A percentile compares a stretch with the other conserved stretches of the same genome.
Evolutionary conservation across 352 stramenopile genomes (phyloP).

Genomic region (Phytophthora podocarpi): DNA sequence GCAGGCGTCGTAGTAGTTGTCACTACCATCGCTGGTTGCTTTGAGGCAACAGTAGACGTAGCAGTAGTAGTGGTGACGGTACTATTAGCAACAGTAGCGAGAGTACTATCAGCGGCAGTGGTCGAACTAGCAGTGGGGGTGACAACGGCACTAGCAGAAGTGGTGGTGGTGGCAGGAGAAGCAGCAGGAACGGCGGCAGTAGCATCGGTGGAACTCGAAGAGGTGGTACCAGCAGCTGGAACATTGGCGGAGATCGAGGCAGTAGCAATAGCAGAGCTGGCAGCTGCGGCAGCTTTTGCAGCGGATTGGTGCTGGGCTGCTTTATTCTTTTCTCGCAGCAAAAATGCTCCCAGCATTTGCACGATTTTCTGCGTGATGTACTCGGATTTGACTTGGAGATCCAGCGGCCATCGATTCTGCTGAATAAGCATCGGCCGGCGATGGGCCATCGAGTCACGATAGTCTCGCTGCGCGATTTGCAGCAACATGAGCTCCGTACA

Average conservation of each 20-base stretch:
- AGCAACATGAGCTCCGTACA: constrained; percentile 55
- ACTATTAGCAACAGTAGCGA: background rate
- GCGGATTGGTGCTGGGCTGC: constrained; percentile 18
- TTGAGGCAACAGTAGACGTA: background rate
- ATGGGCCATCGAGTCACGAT: constrained; percentile 41
- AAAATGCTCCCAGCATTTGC: constrained; percentile 45
- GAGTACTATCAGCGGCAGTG: background rate
- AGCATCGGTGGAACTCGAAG: background rate
- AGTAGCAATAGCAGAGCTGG: constrained; percentile 5
- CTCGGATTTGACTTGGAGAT: constrained; percentile 69
- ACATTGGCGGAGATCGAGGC: background rate
- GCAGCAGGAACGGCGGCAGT: background rate
- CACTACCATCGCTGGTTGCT: background rate
- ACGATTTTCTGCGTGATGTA: constrained; percentile 58
- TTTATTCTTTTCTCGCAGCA: constrained; percentile 36
- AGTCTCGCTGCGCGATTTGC: constrained; percentile 63
- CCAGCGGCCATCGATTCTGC: constrained; percentile 46
- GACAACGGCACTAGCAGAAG: background rate
- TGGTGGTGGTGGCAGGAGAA: background rate
- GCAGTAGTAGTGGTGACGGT: background rate
- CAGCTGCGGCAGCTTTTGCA: constrained; percentile 1
- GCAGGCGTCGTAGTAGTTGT: background rate
- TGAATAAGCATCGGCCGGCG: constrained; percentile 48
- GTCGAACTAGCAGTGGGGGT: background rate
- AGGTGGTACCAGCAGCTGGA: background rate